phyloP scores from a whole-genome alignment of 2,329 filamentous ascomycete genomes.

The Aspergillus tubingensis region DNA sequence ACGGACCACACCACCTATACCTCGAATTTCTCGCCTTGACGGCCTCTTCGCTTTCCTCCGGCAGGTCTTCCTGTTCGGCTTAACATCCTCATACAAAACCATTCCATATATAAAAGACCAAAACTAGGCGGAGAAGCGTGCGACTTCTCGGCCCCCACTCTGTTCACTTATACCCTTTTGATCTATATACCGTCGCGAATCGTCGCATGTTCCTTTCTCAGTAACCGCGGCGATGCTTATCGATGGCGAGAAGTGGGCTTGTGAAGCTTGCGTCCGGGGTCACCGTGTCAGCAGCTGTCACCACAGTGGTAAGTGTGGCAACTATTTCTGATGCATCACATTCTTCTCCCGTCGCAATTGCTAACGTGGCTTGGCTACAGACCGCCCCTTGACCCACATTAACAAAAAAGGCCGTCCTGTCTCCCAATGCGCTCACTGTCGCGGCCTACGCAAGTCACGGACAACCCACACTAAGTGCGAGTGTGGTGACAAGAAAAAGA shows the following conservation, averaged over 20 bases:
- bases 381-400: constrained; percentile 89
- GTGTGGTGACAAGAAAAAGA: constrained; percentile 88
- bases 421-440: constrained; percentile 97
- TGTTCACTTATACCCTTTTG: constrained; percentile 15
- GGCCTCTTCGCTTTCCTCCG: constrained; percentile 28
- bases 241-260: constrained; percentile 96
- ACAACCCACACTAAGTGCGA: constrained; percentile 95
- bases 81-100: constrained; percentile 14
- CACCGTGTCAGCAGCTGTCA: constrained; percentile 99
- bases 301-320: constrained; percentile 74
- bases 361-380: constrained; percentile 50
- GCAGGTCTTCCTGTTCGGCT: constrained; percentile 28
- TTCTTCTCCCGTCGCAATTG: neutral
- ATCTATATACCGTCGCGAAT: constrained; percentile 32
- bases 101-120: constrained; percentile 10
- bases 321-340: neutral
- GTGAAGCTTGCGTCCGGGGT: constrained; percentile 95
- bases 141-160: constrained; percentile 14
- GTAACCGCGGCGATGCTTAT: constrained; percentile 66
- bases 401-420: constrained; percentile 97
- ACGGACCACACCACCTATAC: constrained; percentile 29
- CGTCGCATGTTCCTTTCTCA: constrained; percentile 43
- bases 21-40: constrained; percentile 34
- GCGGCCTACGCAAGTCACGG: constrained; percentile 91
- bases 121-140: constrained; percentile 14